Evolutionary conservation across 306 rosid genomes (phyloP), one percentile per base, ranked within the genome.

Genomic region (Vicia sativa): DNA sequence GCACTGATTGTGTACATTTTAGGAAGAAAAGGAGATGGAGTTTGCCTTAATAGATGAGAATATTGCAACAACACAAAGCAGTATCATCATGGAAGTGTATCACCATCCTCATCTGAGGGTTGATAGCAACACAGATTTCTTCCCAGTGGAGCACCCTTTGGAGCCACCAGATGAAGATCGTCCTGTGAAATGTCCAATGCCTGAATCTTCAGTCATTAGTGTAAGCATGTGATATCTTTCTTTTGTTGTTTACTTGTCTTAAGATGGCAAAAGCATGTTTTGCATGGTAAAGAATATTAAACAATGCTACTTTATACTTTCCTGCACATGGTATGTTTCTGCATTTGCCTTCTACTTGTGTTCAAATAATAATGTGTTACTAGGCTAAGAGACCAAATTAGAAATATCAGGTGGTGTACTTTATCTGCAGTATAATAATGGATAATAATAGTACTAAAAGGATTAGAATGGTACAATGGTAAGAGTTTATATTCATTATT

Each of bases 181-280:
- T 68, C 98, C 98, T 0, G 96, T 93, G 46, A 85, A 83, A 82
- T 93, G 98, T 71, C 98, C 98, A 37, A 88, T 93, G 90, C 95
- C 96, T 0, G 82, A 85, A 71, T 84, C 96, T 73, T 81, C 98
- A 1, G 81, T 93, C 19, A 77, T 87, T 74, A 78, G 85, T 60
- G 96, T 92, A 77, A 83, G 89, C 76, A 64, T 39, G 26, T 39
- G 62, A 21, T 63, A 12, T 50, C 61, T 16, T 62, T 2, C 12
- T 44, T 25, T 48, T 58, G 7, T 57, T 44, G 15, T 46, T 7
- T 48, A 43, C 12, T 53, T 19, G 35, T 67, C 15, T 55, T 34
- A 44, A 13, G 8, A 52, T 56, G 49, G 14, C 8, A 59, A 72
- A 72, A 67, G 5, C 29, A 10, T 37, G 29, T 21, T 72, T 73